Base-by-base conservation (phyloP, 2,329 filamentous ascomycete genomes). In the Hypoxylon sp. region DNA sequence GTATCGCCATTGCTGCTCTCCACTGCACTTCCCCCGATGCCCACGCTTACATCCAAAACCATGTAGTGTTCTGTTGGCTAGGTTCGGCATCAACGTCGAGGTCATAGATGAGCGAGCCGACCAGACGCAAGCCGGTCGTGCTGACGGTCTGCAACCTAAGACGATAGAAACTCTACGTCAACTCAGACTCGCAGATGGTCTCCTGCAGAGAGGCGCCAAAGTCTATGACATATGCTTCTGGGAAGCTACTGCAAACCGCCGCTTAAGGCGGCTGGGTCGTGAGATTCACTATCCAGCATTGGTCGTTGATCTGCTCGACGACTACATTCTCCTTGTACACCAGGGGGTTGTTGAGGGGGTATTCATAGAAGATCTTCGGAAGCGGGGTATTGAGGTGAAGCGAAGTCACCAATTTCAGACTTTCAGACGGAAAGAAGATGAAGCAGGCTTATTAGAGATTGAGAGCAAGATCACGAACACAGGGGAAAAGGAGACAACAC, bases 221-320 rank as follows among this genome's bases (percentile, higher is more conserved):
- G 88, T 94, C 49, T 92, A 91, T 79, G 91, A 94, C 75, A 93
- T 94, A 67, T 85, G 89, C 48, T 93, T 93, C 77, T 94, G 91
- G 90, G 85, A 88, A 77, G 82, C 84, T 62, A 86, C 84, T 1
- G 76, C 80, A 33, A 80, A 83, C 14, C 80, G 85, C 68, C 79
- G 86, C 2, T 81, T 92, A 60, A 85, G 85, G 64, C 86, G 91
- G 62, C 85, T 90, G 20, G 87, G 87, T 8, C 87, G 91, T 60
- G 88, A 92, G 77, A 81, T 89, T 14, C 91, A 93, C 77, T 94
- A 93, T 76, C 91, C 90, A 6, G 85, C 86, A 1, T 55, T 70
- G 31, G 76, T 80, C 7, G 78, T 88, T 55, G 86, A 89, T 73
- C 84, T 89, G 10, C 75, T 88, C 57, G 85, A 88, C 68, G 85